Conservation (phyloP, 2,329 filamentous ascomycete species). For the Onygenales sp. region DNA sequence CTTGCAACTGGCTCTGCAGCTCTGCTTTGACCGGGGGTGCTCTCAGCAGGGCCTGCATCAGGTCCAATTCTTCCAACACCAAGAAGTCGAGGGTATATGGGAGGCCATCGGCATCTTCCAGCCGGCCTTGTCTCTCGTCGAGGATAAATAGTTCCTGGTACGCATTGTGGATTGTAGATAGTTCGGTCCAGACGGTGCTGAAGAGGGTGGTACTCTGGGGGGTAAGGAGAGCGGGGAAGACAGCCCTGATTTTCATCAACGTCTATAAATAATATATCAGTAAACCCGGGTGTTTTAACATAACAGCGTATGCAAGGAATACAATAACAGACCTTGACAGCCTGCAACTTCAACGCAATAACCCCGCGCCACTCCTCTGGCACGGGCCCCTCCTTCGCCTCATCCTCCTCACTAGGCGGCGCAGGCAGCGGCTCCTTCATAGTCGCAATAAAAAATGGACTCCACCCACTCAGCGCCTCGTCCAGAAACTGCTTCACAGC, state of each 20-base stretch:
- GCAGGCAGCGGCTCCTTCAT: conserved; percentile 65
- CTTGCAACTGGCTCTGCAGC: conserved; percentile 66
- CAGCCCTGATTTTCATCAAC: conserved; percentile 73
- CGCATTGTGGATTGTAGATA: conserved; percentile 59
- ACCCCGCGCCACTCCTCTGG: conserved; percentile 68
- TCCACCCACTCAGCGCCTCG: conserved; percentile 73
- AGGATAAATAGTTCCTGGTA: conserved; percentile 81
- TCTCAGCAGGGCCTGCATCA: conserved; percentile 82
- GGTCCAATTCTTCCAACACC: conserved; percentile 87
- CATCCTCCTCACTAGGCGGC: conserved; percentile 48
- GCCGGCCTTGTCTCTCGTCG: conserved; percentile 71
- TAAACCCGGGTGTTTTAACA: conserved; percentile 2
- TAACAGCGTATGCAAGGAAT: neutral
- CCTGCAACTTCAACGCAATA: conserved; percentile 81
- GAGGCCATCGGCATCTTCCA: conserved; percentile 85
- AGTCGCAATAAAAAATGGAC: conserved; percentile 74
- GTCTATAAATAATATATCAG: conserved; percentile 43
- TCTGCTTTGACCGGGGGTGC: conserved; percentile 82
- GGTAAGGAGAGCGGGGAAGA: conserved; percentile 74
- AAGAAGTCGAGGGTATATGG: conserved; percentile 92
- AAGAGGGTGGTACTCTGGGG: conserved; percentile 78
- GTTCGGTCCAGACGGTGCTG: conserved; percentile 78
- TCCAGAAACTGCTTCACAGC: conserved; percentile 86
- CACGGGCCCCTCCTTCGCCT: conserved; percentile 42
- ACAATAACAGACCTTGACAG: conserved; percentile 56